phyloP scores from a whole-genome alignment of 305 asterid species.

The Fraxinus sp. region DNA sequence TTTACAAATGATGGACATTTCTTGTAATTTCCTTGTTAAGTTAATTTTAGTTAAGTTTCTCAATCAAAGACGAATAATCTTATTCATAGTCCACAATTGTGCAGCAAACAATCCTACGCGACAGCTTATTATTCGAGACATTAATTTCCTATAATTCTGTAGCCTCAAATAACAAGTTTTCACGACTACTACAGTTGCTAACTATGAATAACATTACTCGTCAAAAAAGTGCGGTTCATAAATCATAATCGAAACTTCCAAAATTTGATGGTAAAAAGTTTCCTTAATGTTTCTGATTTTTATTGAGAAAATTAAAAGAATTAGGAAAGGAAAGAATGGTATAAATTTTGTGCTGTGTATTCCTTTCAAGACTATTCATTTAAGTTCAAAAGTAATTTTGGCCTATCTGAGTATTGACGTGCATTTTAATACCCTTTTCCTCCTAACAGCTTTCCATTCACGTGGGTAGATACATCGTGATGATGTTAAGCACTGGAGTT shows the following conservation, averaged over 20 bases:
- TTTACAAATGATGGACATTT: too few species aligned
- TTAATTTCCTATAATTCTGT: too few species aligned
- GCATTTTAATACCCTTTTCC: neutral
- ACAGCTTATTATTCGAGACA: too few species aligned
- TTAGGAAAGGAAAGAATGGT: neutral
- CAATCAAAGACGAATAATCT: too few species aligned
- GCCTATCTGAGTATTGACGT: neutral
- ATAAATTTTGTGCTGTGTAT: neutral
- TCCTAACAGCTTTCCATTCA: slow-evolving; percentile 67
- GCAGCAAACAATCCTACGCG: too few species aligned
- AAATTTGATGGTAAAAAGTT: neutral
- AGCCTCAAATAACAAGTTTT: too few species aligned
- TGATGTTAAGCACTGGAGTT: slow-evolving; percentile 86
- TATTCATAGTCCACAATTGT: too few species aligned
- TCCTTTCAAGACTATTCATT: neutral
- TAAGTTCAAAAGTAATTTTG: neutral
- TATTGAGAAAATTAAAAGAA: neutral
- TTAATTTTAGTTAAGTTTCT: too few species aligned
- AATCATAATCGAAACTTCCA: neutral
- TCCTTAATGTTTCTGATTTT: neutral
- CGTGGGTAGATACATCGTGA: slow-evolving; percentile 77
- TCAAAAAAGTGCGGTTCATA: neutral
- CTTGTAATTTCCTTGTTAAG: too few species aligned
- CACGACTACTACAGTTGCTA: too few species aligned
- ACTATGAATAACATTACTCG: too few species aligned